These are phyloP conservation scores for Moricandia moricandioides DNA, from an alignment of 345 rosid species.

Conservation along the genomic window DNA sequence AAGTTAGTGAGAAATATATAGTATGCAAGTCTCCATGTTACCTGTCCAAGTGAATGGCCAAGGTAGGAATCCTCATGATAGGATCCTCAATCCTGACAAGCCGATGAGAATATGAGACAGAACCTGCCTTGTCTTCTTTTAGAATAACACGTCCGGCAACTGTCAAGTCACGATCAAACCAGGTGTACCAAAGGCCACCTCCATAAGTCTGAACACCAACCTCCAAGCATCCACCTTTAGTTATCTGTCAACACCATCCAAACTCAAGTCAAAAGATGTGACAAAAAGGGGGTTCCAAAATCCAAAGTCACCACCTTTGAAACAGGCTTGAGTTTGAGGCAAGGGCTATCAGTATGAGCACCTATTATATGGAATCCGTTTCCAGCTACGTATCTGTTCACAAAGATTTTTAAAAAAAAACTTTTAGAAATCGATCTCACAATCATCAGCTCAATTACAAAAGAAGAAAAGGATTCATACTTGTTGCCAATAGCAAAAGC, in stretches of 20 bases:
- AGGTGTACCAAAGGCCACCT: conserved; percentile 94
- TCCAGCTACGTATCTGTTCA: conserved; percentile 77
- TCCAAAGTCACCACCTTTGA: conserved; percentile 55
- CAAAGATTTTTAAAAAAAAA: background rate
- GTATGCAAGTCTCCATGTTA: background rate
- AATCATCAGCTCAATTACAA: background rate
- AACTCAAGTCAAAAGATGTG: background rate
- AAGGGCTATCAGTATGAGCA: conserved; percentile 98
- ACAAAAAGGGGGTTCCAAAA: background rate
- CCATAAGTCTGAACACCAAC: conserved; percentile 94
- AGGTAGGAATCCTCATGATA: conserved; percentile 86
- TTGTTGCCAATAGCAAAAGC: conserved; percentile 91
- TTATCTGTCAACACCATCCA: conserved; percentile 48
- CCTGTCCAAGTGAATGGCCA: conserved; percentile 98
- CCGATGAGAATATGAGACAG: conserved; percentile 58
- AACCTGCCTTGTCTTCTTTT: conserved; percentile 57
- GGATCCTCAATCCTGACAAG: conserved; percentile 81
- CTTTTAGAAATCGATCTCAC: background rate
- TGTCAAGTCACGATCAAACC: conserved; percentile 99
- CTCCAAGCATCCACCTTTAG: conserved; percentile 75
- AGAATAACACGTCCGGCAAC: conserved; percentile 85
- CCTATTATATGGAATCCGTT: conserved; percentile 86
- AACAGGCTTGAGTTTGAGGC: conserved; percentile 87
- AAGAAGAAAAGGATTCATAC: conserved; percentile 36
- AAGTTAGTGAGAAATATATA: background rate